Conservation (phyloP, 202 grass and related monocot genomes). For the Panicum hallii region DNA sequence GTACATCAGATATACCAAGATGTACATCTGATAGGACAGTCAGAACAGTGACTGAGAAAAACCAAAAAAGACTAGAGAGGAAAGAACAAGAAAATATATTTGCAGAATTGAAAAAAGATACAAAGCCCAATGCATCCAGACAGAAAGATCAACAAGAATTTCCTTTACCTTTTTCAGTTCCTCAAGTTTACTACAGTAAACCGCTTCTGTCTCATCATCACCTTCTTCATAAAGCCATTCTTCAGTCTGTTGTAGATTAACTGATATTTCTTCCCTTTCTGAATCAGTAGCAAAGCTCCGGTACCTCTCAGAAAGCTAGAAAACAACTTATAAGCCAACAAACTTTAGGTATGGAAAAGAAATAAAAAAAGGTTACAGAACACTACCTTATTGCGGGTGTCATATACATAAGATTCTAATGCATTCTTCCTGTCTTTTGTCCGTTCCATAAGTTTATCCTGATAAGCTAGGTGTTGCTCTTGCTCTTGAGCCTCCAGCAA, state of each 20-base stretch:
- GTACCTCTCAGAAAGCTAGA: slow-evolving; percentile 93
- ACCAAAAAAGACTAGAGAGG: slow-evolving; percentile 17
- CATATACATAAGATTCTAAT: slow-evolving; percentile 92
- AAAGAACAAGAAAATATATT: slow-evolving; percentile 32
- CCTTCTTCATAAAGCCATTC: slow-evolving; percentile 99
- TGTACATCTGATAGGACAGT: neutral
- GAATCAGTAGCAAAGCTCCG: slow-evolving; percentile 88
- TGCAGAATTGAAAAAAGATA: slow-evolving; percentile 13
- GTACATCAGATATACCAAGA: neutral
- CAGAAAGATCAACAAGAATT: slow-evolving; percentile 41
- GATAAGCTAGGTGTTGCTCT: slow-evolving; percentile 71
- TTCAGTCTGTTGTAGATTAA: slow-evolving; percentile 88
- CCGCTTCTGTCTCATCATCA: slow-evolving; percentile 92
- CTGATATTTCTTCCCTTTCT: slow-evolving; percentile 87
- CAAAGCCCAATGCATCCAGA: neutral
- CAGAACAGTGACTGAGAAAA: slow-evolving; percentile 28
- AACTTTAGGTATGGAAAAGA: slow-evolving; percentile 11
- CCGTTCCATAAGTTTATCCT: slow-evolving; percentile 85
- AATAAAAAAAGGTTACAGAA: slow-evolving; percentile 28
- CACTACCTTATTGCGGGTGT: slow-evolving; percentile 88
- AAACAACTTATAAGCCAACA: slow-evolving; percentile 44
- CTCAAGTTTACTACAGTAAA: slow-evolving; percentile 86
- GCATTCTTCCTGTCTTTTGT: slow-evolving; percentile 97
- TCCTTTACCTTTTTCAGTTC: slow-evolving; percentile 83
- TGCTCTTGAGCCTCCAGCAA: slow-evolving; percentile 79